phyloP scores from a whole-genome alignment of 257 asterid species.

The Orobanche coerulescens region DNA sequence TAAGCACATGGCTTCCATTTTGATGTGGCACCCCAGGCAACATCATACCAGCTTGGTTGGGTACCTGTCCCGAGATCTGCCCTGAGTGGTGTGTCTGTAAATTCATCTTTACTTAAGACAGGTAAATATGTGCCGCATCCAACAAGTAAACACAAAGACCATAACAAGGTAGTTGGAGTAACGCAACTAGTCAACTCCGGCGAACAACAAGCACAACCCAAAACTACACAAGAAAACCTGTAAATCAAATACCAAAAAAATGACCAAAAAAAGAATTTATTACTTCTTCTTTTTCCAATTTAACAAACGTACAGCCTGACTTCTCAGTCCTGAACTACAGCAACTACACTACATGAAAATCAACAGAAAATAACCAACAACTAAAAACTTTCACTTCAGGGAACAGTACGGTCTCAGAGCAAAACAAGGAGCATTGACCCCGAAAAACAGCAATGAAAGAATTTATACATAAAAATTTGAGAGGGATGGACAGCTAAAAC shows the following conservation, averaged over 20 bases:
- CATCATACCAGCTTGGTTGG: conserved; percentile 46
- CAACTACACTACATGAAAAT: not conserved
- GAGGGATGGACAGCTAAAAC: not conserved
- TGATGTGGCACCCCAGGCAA: conserved; percentile 53
- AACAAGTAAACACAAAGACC: conserved; percentile 18
- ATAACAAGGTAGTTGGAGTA: conserved; percentile 9
- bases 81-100: conserved; percentile 55
- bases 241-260: conserved; percentile 4
- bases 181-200: conserved; percentile 5
- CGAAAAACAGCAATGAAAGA: not conserved
- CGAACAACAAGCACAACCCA: conserved; percentile 8
- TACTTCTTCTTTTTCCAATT: not conserved
- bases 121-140: conserved; percentile 23
- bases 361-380: not conserved
- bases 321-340: not conserved
- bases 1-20: conserved; percentile 49
- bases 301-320: not conserved
- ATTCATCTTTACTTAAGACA: conserved; percentile 40
- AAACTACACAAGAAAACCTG: conserved; percentile 26
- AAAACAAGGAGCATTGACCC: not conserved
- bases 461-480: not conserved
- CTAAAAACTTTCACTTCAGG: not conserved
- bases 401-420: not conserved
- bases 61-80: conserved; percentile 56
- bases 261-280: conserved; percentile 2